Evolutionary conservation across 148 eudicot genomes (phyloP).

Genomic region (Amaranthus cruentus): DNA sequence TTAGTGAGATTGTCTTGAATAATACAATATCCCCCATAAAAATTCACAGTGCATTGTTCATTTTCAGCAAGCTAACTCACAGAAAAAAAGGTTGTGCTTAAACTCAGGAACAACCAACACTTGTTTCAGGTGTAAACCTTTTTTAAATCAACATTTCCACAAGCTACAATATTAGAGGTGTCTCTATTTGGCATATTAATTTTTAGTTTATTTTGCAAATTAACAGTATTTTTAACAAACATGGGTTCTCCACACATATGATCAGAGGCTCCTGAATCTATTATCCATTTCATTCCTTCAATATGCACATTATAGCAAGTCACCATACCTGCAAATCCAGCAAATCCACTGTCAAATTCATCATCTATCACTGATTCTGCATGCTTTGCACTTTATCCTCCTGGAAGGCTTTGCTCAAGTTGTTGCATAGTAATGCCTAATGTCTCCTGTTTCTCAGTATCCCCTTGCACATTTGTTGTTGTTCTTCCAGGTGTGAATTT

Average conservation of each 20-base stretch:
- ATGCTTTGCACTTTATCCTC: background rate
- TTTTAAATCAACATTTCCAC: background rate
- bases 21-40: background rate
- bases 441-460: background rate
- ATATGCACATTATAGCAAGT: background rate
- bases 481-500: background rate
- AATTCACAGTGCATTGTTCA: background rate
- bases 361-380: background rate
- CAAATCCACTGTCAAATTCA: background rate
- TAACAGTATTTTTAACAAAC: background rate
- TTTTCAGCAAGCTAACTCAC: background rate
- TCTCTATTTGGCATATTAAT: background rate
- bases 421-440: background rate
- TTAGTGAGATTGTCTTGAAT: background rate
- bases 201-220: rapidly evolving
- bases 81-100: background rate
- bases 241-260: background rate
- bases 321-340: background rate
- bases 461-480: background rate
- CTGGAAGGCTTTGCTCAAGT: background rate
- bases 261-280: background rate
- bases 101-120: background rate
- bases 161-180: no score
- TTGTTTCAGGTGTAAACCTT: background rate
- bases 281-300: background rate